A percentile compares a stretch with the other conserved stretches of the same genome.
Evolutionary conservation across 2,329 filamentous ascomycete genomes (phyloP).

Genomic region (Alternaria sp.): DNA sequence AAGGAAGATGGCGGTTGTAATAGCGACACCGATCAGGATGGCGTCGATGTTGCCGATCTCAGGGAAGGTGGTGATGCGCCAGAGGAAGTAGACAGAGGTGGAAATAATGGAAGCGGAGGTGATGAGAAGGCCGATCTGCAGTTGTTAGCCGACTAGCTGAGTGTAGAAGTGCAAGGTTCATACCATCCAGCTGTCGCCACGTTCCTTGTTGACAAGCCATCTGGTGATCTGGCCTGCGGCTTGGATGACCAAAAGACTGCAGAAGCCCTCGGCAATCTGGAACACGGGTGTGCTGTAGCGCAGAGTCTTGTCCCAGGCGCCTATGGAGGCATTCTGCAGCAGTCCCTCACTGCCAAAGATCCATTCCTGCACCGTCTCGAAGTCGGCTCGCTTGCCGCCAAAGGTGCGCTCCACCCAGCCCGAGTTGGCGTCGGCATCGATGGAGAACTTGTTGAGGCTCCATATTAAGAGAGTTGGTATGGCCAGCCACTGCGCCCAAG

Average conservation of each 20-base stretch:
- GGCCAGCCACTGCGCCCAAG: constrained; percentile 83
- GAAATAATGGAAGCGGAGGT: constrained; percentile 91
- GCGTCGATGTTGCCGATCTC: constrained; percentile 93
- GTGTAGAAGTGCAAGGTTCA: constrained; percentile 47
- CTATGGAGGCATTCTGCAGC: constrained; percentile 79
- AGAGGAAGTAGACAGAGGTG: constrained; percentile 94
- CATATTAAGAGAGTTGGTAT: constrained; percentile 90
- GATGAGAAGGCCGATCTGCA: constrained; percentile 83
- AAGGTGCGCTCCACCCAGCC: constrained; percentile 87
- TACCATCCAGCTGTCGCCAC: constrained; percentile 97
- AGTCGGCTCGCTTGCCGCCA: constrained; percentile 68
- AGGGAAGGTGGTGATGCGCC: constrained; percentile 92
- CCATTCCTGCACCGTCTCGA: constrained; percentile 79
- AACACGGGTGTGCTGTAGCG: constrained; percentile 93
- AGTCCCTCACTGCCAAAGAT: constrained; percentile 86
- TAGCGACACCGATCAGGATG: constrained; percentile 87
- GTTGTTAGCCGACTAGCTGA: constrained; percentile 46
- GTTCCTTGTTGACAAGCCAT: constrained; percentile 91
- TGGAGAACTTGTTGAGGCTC: constrained; percentile 93
- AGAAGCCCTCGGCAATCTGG: constrained; percentile 94
- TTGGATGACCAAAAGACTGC: constrained; percentile 94
- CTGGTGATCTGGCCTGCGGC: constrained; percentile 91
- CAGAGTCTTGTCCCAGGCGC: constrained; percentile 86
- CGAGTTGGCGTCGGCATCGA: constrained; percentile 74
- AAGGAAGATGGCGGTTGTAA: constrained; percentile 91